Conservation (phyloP, 1,284 basidiomycete genomes). For the Tetrapyrgos nigripes region DNA sequence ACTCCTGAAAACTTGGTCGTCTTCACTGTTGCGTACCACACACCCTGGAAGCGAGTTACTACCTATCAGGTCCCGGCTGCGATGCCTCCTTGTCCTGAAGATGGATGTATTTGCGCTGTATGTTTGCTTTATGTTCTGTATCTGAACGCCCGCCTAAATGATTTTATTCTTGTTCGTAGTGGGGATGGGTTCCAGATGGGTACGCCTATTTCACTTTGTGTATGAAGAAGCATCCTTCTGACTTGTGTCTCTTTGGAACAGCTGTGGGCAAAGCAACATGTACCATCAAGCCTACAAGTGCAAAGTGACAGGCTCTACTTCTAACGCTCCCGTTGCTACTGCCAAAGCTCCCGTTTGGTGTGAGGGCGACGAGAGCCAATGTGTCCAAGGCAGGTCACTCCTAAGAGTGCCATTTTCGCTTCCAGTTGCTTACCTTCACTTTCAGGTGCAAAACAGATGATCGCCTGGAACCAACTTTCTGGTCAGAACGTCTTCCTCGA, state of each 20-base stretch:
- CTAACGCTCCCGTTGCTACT: conserved; percentile 39
- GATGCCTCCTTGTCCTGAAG: conserved; percentile 52
- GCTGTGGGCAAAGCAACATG: conserved; percentile 55
- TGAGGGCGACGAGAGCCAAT: conserved; percentile 43
- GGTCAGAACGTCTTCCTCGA: conserved; percentile 51
- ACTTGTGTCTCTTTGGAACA: not conserved
- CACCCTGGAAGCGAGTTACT: conserved; percentile 53
- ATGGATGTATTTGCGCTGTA: conserved; percentile 55
- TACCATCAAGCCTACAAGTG: conserved; percentile 49
- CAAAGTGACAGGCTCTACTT: conserved; percentile 46
- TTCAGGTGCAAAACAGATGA: conserved; percentile 45
- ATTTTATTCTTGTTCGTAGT: conserved; percentile 30
- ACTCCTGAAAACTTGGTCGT: conserved; percentile 37
- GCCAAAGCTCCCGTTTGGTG: conserved; percentile 52
- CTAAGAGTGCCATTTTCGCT: no score
- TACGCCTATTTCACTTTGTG: conserved; percentile 26
- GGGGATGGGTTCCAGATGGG: conserved; percentile 46
- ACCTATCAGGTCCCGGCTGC: conserved; percentile 52
- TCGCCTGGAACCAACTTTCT: conserved; percentile 52
- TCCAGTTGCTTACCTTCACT: not conserved
- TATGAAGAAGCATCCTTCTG: conserved; percentile 20
- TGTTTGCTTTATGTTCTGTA: conserved; percentile 23
- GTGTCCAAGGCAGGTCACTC: conserved; percentile 25
- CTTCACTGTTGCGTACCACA: conserved; percentile 42
- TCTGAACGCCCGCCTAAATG: not conserved